A percentile compares a stretch with the other conserved stretches of the same genome.
Conservation (phyloP, 495 filamentous ascomycete species). For the Neurospora tetraspora region DNA sequence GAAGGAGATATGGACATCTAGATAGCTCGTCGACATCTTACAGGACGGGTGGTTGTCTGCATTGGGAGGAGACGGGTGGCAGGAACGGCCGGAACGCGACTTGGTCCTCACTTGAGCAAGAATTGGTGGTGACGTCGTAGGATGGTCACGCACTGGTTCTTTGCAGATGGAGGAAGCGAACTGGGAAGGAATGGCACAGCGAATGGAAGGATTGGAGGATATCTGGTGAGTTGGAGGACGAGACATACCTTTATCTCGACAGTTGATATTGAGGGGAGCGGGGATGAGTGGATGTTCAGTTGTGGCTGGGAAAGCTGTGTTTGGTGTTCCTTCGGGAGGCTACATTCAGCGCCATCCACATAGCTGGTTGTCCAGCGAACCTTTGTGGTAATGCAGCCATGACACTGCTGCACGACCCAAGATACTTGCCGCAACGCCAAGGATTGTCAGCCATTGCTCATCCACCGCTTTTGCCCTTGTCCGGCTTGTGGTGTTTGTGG, state of each 20-base stretch:
- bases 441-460: neutral
- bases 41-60: neutral
- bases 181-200: neutral
- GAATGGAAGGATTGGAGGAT: neutral
- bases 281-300: neutral
- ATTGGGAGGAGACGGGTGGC: neutral
- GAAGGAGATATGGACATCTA: neutral
- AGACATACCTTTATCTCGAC: neutral
- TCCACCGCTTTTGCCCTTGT: neutral
- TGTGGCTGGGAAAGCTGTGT: neutral
- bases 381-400: neutral
- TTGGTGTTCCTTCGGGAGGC: neutral
- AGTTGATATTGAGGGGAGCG: neutral
- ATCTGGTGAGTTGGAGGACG: neutral
- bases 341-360: neutral
- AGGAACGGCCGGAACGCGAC: neutral
- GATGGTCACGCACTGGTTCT: neutral
- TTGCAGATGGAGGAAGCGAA: neutral
- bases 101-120: neutral
- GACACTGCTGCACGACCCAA: neutral
- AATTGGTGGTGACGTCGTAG: neutral
- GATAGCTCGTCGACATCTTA: neutral
- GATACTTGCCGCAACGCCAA: neutral
- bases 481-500: neutral
- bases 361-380: neutral